Evolutionary conservation across 148 eudicot species (phyloP).

Genomic region (Rhododendron molle): DNA sequence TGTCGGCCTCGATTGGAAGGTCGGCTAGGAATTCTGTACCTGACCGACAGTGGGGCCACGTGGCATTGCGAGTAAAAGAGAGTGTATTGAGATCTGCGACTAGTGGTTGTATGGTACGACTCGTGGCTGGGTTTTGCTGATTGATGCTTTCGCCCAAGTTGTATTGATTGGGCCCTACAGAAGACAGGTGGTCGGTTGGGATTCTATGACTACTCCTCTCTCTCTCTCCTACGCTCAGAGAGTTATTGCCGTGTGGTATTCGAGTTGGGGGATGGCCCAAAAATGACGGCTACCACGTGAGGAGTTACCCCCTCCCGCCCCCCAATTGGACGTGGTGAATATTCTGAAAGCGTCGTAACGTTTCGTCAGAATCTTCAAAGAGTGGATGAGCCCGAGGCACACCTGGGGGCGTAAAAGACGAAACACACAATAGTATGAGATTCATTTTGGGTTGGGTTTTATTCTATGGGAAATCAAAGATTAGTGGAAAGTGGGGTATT

Average conservation of each 20-base stretch:
- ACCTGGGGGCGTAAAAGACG: too few relatives aligned
- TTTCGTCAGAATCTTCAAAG: background rate
- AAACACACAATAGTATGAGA: too few relatives aligned
- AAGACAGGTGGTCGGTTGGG: background rate
- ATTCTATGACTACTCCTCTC: background rate
- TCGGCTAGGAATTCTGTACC: slow-evolving; percentile 20
- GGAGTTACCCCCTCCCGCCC: too few relatives aligned
- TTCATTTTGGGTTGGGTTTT: too few relatives aligned
- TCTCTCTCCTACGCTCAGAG: background rate
- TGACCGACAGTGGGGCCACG: slow-evolving; percentile 11
- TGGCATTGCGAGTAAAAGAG: background rate
- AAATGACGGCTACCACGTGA: too few relatives aligned
- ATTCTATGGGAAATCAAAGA: too few relatives aligned
- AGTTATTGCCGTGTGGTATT: background rate
- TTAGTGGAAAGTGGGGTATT: too few relatives aligned
- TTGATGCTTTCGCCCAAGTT: background rate
- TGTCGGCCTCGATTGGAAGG: slow-evolving; percentile 28
- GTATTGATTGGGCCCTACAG: background rate
- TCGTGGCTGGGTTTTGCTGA: background rate
- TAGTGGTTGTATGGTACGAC: background rate
- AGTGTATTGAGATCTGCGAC: background rate
- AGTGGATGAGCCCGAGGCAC: background rate
- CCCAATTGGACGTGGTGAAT: background rate
- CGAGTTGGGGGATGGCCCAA: too few relatives aligned
- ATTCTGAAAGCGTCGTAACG: background rate